Evolutionary conservation across 768 basidiomycete species (phyloP).

Genomic region (Grammothele lineata): DNA sequence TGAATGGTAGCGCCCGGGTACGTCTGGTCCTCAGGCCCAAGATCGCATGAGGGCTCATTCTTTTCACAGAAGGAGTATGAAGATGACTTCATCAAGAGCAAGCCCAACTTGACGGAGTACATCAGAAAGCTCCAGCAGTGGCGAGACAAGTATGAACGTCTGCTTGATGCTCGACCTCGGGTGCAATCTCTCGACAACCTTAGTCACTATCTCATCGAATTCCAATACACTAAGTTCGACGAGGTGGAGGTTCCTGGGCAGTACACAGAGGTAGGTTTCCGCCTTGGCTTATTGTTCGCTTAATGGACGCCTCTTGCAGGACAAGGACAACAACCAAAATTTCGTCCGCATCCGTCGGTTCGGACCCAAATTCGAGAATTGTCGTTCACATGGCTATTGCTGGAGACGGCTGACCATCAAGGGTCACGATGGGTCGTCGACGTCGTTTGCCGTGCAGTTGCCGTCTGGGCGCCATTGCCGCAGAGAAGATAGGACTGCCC

Average conservation of each 20-base stretch:
- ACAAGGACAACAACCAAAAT: slow-evolving; percentile 90
- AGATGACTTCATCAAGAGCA: slow-evolving; percentile 80
- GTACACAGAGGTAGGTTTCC: slow-evolving; percentile 76
- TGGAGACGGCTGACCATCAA: slow-evolving; percentile 90
- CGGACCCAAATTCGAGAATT: slow-evolving; percentile 85
- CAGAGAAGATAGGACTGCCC: slow-evolving; percentile 88
- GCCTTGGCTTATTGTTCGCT: too few relatives aligned
- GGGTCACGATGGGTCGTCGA: slow-evolving; percentile 85
- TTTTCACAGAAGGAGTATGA: slow-evolving; percentile 75
- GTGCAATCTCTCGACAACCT: slow-evolving; percentile 80
- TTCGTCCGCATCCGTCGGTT: slow-evolving; percentile 92
- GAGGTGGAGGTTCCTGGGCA: slow-evolving; percentile 99
- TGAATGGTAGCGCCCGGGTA: slow-evolving; percentile 57
- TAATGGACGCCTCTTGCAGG: slow-evolving; percentile 51
- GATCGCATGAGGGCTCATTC: slow-evolving; percentile 3
- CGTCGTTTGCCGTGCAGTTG: slow-evolving; percentile 87
- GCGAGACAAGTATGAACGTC: slow-evolving; percentile 85
- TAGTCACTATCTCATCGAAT: slow-evolving; percentile 93
- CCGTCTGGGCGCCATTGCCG: slow-evolving; percentile 83
- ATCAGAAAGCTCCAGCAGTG: slow-evolving; percentile 86
- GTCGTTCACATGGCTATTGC: slow-evolving; percentile 78
- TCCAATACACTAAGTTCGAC: slow-evolving; percentile 96
- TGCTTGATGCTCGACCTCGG: slow-evolving; percentile 78
- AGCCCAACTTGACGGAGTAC: slow-evolving; percentile 81
- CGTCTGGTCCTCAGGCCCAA: slow-evolving; percentile 16